Evolutionary conservation across 2,329 filamentous ascomycete species (phyloP).

Genomic region (Cytospora piceae): DNA sequence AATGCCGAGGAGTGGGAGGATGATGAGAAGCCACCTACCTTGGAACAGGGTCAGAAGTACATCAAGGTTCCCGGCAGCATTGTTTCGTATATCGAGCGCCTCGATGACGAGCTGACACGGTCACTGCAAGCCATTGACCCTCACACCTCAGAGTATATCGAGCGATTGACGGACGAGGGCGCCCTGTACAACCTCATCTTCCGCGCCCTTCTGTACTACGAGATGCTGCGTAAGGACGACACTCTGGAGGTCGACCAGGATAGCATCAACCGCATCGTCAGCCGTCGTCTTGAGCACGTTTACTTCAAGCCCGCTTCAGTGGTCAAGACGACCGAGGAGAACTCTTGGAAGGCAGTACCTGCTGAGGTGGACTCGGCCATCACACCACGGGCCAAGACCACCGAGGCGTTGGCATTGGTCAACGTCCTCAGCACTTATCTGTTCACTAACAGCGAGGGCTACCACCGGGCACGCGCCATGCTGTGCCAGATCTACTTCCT

Average conservation of each 20-base stretch:
- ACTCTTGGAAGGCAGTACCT: constrained; percentile 84
- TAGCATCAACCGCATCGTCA: constrained; percentile 87
- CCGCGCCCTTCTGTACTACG: constrained; percentile 85
- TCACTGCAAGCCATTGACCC: constrained; percentile 98
- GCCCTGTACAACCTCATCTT: constrained; percentile 91
- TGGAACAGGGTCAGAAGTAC: constrained; percentile 74
- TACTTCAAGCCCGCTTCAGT: constrained; percentile 99
- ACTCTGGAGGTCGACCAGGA: constrained; percentile 80
- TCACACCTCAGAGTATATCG: constrained; percentile 98
- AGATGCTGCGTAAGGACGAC: constrained; percentile 72
- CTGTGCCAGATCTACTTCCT: constrained; percentile 98
- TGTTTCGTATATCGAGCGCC: constrained; percentile 89
- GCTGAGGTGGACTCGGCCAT: constrained; percentile 73
- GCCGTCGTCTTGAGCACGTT: constrained; percentile 92
- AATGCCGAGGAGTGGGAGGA: constrained; percentile 98
- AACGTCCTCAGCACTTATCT: constrained; percentile 92
- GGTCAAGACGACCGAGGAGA: constrained; percentile 90
- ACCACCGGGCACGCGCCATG: constrained; percentile 95
- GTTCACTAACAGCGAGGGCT: constrained; percentile 91
- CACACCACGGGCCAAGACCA: constrained; percentile 70
- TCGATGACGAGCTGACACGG: constrained; percentile 95
- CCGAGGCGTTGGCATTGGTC: constrained; percentile 76
- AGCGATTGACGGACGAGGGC: constrained; percentile 88
- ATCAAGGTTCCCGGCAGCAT: constrained; percentile 93
- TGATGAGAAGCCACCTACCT: constrained; percentile 86